Percentiles rank a stretch among this genome's conserved stretches.
Evolutionary conservation across 2,329 filamentous ascomycete genomes (phyloP).

Genomic region (Coniochaeta sp.): DNA sequence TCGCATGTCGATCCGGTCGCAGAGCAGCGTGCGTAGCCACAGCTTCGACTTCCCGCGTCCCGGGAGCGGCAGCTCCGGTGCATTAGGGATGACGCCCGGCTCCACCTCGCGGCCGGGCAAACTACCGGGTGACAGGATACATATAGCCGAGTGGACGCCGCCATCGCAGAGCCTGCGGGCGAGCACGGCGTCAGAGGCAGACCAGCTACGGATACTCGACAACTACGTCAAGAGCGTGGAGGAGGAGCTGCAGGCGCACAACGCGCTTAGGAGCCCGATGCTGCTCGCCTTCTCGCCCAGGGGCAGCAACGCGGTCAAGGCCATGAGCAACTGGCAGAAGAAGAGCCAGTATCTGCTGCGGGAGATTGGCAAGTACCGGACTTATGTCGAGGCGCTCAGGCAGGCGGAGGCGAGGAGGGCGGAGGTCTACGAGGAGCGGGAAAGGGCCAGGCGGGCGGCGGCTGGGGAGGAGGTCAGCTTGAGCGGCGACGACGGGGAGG

Average conservation of each 20-base stretch:
- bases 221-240: conserved; percentile 82
- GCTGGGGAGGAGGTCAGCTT: conserved; percentile 24
- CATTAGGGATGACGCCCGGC: conserved; percentile 7
- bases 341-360: conserved; percentile 87
- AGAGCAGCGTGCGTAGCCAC: conserved; percentile 42
- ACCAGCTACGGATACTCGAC: conserved; percentile 69
- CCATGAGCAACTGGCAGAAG: conserved; percentile 95
- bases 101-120: conserved; percentile 28
- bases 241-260: conserved; percentile 77
- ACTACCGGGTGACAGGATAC: conserved; percentile 76
- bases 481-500: conserved; percentile 3
- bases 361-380: conserved; percentile 95
- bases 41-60: conserved; percentile 56
- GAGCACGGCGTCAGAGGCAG: conserved; percentile 67
- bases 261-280: conserved; percentile 81
- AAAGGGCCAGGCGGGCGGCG: conserved; percentile 40
- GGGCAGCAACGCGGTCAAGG: conserved; percentile 70
- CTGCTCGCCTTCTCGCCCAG: conserved; percentile 82
- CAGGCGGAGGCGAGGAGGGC: conserved; percentile 63
- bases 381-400: conserved; percentile 81
- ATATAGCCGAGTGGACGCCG: conserved; percentile 82
- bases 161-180: conserved; percentile 87
- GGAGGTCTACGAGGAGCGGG: conserved; percentile 61
- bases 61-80: conserved; percentile 36
- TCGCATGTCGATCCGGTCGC: conserved; percentile 34